Percentiles rank a stretch among this genome's conserved stretches.
Conservation (phyloP, 768 basidiomycete genomes). For the Auricularia auricula-judae region DNA sequence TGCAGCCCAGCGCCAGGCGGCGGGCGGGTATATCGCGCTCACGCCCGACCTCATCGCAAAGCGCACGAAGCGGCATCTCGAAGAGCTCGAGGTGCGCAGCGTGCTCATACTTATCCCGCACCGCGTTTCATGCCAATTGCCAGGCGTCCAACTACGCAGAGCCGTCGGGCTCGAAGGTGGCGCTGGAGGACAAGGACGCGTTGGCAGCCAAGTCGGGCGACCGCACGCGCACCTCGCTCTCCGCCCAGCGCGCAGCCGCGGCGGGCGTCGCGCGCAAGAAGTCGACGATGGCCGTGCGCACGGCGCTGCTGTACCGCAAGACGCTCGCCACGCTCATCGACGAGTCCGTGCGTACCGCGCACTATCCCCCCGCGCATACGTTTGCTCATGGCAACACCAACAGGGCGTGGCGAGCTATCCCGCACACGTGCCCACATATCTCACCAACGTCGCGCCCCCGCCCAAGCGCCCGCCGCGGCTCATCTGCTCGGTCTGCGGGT, state of each 20-base stretch:
- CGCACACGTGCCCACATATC: constrained; percentile 49
- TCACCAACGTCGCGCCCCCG: constrained; percentile 54
- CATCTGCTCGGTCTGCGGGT: constrained; percentile 81
- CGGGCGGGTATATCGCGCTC: constrained; percentile 27
- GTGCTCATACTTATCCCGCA: background rate
- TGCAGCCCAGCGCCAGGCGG: constrained; percentile 39
- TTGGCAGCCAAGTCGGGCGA: constrained; percentile 39
- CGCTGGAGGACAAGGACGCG: constrained; percentile 34
- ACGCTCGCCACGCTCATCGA: constrained; percentile 61
- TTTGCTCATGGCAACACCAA: background rate
- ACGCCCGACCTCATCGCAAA: constrained; percentile 61
- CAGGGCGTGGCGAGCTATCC: constrained; percentile 52
- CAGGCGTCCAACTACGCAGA: constrained; percentile 75
- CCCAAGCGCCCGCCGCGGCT: constrained; percentile 54
- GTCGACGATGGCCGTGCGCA: constrained; percentile 69
- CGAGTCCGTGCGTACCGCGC: constrained; percentile 52
- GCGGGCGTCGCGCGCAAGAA: constrained; percentile 49
- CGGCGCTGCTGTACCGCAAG: constrained; percentile 75
- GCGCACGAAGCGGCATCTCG: constrained; percentile 65
- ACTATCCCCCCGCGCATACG: background rate
- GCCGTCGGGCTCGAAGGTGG: constrained; percentile 29
- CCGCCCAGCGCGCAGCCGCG: constrained; percentile 55
- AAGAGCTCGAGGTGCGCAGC: constrained; percentile 64
- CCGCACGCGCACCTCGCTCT: constrained; percentile 66
- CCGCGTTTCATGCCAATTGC: constrained; percentile 5